These are phyloP conservation scores for Arthrobotrys pseudoclavata DNA, from an alignment of 2,329 filamentous ascomycete genomes.

Conservation along the genomic window DNA sequence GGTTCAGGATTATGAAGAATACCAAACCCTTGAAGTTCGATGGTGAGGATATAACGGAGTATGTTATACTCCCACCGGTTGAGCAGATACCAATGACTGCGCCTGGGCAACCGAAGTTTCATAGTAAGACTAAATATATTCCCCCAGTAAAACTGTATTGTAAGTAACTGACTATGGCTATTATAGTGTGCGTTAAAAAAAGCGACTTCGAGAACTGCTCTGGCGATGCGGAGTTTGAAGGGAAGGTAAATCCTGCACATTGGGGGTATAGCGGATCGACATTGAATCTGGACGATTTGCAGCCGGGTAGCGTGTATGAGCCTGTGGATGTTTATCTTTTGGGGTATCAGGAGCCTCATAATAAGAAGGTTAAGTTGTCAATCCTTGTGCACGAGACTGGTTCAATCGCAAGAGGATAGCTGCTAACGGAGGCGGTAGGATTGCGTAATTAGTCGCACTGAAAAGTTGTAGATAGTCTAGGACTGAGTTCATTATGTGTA, in stretches of 20 bases:
- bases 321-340: conserved; percentile 35
- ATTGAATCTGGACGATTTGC: conserved; percentile 43
- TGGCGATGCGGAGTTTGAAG: conserved; percentile 35
- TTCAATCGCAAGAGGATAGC: too few species aligned
- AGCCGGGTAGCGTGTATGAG: conserved; percentile 49
- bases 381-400: background rate
- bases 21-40: conserved; percentile 33
- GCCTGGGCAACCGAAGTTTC: conserved; percentile 33
- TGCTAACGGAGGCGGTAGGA: background rate
- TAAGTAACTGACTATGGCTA: background rate
- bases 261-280: conserved; percentile 49
- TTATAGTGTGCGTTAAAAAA: conserved; percentile 35
- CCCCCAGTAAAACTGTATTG: too few species aligned
- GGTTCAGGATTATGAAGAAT: conserved; percentile 40
- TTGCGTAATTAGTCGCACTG: background rate
- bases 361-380: conserved; percentile 39
- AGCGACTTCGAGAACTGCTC: conserved; percentile 32
- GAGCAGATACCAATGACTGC: conserved; percentile 38
- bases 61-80: conserved; percentile 34
- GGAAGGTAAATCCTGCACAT: conserved; percentile 35
- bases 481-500: conserved; percentile 21
- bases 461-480: conserved; percentile 1
- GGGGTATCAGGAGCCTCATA: conserved; percentile 25
- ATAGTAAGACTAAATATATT: too few species aligned
- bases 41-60: conserved; percentile 21